phyloP scores from a whole-genome alignment of 2,329 filamentous ascomycete genomes.

The Alternaria conjuncta region DNA sequence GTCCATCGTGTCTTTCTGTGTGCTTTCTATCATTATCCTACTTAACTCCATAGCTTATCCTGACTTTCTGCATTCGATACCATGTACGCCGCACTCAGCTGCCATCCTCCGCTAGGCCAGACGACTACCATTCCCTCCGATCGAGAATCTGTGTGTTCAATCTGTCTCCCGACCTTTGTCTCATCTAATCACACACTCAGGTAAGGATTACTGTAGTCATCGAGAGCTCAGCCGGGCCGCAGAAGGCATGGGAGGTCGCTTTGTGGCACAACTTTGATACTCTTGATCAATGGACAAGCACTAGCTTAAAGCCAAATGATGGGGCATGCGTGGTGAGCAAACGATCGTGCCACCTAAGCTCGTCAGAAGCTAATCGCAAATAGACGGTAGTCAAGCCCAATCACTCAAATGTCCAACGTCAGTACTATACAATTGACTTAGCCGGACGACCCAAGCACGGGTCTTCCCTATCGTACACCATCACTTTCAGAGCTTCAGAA shows the following conservation, averaged over 20 bases:
- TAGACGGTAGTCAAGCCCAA: slow-evolving; percentile 30
- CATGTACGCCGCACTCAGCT: slow-evolving; percentile 63
- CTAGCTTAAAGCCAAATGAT: slow-evolving; percentile 58
- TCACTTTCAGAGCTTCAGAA: slow-evolving; percentile 67
- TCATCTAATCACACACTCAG: slow-evolving; percentile 30
- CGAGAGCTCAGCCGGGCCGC: slow-evolving; percentile 65
- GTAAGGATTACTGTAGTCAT: slow-evolving; percentile 72
- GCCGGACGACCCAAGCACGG: slow-evolving; percentile 52
- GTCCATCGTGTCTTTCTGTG: slow-evolving; percentile 4
- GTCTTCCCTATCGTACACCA: slow-evolving; percentile 67
- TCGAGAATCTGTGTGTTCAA: slow-evolving; percentile 45
- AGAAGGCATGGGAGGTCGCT: slow-evolving; percentile 71
- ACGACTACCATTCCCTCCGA: slow-evolving; percentile 65
- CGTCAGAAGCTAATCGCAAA: slow-evolving; percentile 12
- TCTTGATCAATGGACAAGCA: slow-evolving; percentile 65
- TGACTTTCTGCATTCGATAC: slow-evolving; percentile 4
- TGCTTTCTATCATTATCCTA: neutral
- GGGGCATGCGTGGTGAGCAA: slow-evolving; percentile 33
- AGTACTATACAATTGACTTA: slow-evolving; percentile 64
- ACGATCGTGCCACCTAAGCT: neutral
- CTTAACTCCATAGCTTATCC: neutral
- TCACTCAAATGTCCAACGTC: slow-evolving; percentile 30
- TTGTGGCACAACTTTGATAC: slow-evolving; percentile 73
- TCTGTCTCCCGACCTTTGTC: slow-evolving; percentile 2
- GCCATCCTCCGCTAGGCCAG: slow-evolving; percentile 77